A percentile compares a stretch with the other conserved stretches of the same genome.
These are phyloP conservation scores for Curvularia sp. DNA, from an alignment of 2,329 filamentous ascomycete genomes.

Conservation along the genomic window DNA sequence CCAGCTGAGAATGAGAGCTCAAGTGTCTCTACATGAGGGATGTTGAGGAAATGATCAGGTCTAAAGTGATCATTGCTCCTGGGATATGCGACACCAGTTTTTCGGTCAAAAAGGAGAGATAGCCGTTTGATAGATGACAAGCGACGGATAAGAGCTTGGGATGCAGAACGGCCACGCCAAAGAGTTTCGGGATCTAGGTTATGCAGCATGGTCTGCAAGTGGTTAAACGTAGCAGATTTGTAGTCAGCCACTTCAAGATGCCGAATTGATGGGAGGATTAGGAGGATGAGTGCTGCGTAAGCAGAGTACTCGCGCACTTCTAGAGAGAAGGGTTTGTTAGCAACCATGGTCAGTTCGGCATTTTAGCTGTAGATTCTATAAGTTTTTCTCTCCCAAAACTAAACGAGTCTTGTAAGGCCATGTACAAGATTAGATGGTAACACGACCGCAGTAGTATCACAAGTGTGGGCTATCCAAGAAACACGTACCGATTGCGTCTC, in stretches of 20 bases:
- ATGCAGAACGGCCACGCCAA: constrained; percentile 18
- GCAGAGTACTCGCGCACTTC: constrained; percentile 35
- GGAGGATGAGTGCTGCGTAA: constrained; percentile 33
- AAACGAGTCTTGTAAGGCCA: background rate
- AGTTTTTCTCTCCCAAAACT: no score
- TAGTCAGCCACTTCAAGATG: constrained; percentile 30
- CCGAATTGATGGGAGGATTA: constrained; percentile 30
- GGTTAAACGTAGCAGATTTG: constrained; percentile 28
- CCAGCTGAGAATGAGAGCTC: constrained; percentile 24
- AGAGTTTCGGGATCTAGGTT: constrained; percentile 20
- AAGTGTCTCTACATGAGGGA: constrained; percentile 24
- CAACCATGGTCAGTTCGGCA: background rate
- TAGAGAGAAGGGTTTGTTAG: constrained; percentile 1
- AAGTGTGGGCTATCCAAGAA: background rate
- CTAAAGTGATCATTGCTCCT: constrained; percentile 2
- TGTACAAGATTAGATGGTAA: background rate
- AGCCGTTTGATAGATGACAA: constrained; percentile 29
- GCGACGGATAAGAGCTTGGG: constrained; percentile 18
- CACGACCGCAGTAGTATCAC: background rate
- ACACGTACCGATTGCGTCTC: constrained; percentile 23
- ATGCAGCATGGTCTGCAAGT: constrained; percentile 25
- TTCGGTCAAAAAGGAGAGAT: constrained; percentile 31
- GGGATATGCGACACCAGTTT: constrained; percentile 22
- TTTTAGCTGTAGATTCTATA: background rate
- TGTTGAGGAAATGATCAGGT: constrained; percentile 25